Conservation (phyloP, 345 rosid species). For the Salix caprea region DNA sequence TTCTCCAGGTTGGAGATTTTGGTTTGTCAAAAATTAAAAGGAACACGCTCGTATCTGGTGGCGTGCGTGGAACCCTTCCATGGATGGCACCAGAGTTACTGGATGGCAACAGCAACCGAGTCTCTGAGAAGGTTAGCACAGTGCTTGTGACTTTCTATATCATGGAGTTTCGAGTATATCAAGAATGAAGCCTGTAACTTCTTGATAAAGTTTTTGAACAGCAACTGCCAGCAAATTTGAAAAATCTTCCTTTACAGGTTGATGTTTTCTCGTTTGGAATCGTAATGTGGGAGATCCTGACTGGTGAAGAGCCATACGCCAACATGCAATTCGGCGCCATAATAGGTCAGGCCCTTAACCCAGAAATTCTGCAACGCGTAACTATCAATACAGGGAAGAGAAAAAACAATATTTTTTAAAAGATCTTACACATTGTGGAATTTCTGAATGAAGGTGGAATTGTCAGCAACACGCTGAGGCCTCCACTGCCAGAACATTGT, state of each 20-base stretch:
- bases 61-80: slow-evolving; percentile 93
- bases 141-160: neutral
- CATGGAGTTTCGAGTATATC: neutral
- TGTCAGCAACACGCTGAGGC: slow-evolving; percentile 72
- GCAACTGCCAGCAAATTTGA: neutral
- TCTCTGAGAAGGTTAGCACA: slow-evolving; percentile 69
- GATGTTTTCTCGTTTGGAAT: slow-evolving; percentile 92
- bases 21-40: slow-evolving; percentile 90
- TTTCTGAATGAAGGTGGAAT: slow-evolving; percentile 64
- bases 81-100: slow-evolving; percentile 97
- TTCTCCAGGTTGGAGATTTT: slow-evolving; percentile 80
- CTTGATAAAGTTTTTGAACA: neutral
- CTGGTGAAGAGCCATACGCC: slow-evolving; percentile 85
- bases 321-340: slow-evolving; percentile 91
- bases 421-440: neutral
- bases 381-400: too few relatives aligned
- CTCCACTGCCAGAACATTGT: slow-evolving; percentile 62
- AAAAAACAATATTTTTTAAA: neutral
- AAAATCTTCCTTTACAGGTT: slow-evolving; percentile 44
- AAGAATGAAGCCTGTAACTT: neutral
- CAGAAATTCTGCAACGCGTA: too few relatives aligned
- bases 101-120: slow-evolving; percentile 70
- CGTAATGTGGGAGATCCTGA: slow-evolving; percentile 78
- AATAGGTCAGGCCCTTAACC: slow-evolving; percentile 49
- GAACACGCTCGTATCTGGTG: slow-evolving; percentile 85